Conservation (phyloP, 176 grass and related monocot species). For the Tuctoria greenei region DNA sequence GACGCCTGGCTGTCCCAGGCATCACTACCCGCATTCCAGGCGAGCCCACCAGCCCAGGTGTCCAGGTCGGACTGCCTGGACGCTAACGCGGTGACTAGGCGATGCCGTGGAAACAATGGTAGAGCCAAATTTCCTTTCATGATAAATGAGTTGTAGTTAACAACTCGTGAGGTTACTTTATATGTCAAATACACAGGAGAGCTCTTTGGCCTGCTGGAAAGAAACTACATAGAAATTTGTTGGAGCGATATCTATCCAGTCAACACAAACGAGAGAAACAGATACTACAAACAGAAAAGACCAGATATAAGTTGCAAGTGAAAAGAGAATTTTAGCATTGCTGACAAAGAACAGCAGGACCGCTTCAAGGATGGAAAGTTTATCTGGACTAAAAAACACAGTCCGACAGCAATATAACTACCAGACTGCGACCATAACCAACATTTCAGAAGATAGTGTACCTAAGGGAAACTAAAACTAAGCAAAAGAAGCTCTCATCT, state of each 20-base stretch:
- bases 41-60: no score
- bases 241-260: background rate
- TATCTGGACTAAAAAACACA: conserved; percentile 22
- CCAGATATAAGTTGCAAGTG: background rate
- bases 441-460: background rate
- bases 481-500: background rate
- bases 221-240: background rate
- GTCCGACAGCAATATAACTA: background rate
- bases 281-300: background rate
- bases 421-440: background rate
- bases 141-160: background rate
- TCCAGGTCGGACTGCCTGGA: no score
- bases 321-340: background rate
- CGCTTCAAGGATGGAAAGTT: background rate
- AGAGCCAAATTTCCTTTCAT: background rate
- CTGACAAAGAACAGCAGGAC: background rate
- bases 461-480: background rate
- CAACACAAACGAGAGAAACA: conserved; percentile 8
- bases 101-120: no score
- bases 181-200: conserved; percentile 1
- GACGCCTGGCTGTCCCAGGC: no score
- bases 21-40: no score
- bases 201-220: background rate
- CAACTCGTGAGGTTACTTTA: background rate
- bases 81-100: no score